phyloP scores from a whole-genome alignment of 2,329 filamentous ascomycete genomes.

The Parastagonospora nodorum region DNA sequence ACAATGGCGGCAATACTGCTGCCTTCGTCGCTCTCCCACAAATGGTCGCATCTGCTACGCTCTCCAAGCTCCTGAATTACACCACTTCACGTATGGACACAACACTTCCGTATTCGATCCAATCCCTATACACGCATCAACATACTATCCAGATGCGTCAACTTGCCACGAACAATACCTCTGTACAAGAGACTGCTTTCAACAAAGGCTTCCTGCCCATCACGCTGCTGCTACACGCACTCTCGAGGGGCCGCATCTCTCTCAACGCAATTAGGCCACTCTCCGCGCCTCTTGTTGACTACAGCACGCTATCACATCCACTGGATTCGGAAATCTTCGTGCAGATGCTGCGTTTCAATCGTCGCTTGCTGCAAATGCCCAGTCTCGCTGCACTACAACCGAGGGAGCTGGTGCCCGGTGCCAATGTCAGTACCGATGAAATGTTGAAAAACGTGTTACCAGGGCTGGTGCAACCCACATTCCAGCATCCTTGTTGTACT shows the following conservation, averaged over 20 bases:
- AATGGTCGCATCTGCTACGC: background rate
- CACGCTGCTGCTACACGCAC: constrained; percentile 30
- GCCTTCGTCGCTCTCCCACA: constrained; percentile 2
- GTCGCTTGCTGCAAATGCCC: constrained; percentile 26
- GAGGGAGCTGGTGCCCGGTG: constrained; percentile 34
- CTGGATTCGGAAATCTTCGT: constrained; percentile 41
- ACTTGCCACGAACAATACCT: constrained; percentile 21
- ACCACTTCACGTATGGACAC: background rate
- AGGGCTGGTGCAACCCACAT: constrained; percentile 9
- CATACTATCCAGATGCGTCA: background rate
- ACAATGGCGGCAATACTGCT: constrained; percentile 23
- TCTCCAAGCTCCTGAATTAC: background rate
- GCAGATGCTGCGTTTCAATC: constrained; percentile 37
- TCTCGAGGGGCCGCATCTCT: constrained; percentile 37
- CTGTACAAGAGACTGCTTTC: constrained; percentile 25
- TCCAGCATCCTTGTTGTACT: constrained; percentile 21
- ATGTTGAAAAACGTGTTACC: constrained; percentile 15
- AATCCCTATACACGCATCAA: background rate
- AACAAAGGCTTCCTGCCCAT: constrained; percentile 8
- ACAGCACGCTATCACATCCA: constrained; percentile 39
- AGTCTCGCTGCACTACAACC: constrained; percentile 19
- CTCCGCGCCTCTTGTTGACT: constrained; percentile 32
- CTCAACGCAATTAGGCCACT: constrained; percentile 37
- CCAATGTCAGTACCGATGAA: constrained; percentile 12
- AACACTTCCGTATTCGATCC: background rate